Conservation (phyloP, 108 stramenopile genomes). For the Cyclotella cryptica region DNA sequence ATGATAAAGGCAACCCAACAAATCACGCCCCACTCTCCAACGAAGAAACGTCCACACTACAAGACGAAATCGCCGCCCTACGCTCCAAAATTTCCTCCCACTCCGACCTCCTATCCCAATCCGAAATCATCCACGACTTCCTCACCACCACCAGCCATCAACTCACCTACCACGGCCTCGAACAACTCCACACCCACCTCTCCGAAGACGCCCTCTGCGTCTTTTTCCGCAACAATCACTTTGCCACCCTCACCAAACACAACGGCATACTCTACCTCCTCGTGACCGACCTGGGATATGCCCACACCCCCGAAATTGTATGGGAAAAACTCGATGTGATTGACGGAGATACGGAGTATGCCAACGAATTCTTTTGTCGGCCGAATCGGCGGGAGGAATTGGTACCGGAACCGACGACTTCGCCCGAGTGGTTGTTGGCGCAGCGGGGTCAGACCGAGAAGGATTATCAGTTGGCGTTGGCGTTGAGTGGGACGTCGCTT, state of each 20-base stretch:
- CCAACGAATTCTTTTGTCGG: slow-evolving; percentile 56
- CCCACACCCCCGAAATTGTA: slow-evolving; percentile 75
- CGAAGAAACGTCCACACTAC: no score
- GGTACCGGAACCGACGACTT: slow-evolving; percentile 45
- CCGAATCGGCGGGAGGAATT: slow-evolving; percentile 41
- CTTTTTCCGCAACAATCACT: slow-evolving; percentile 98
- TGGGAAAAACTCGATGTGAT: slow-evolving; percentile 94
- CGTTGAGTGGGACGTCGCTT: slow-evolving; percentile 50
- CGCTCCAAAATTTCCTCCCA: not conserved
- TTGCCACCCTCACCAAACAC: slow-evolving; percentile 90
- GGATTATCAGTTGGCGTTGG: slow-evolving; percentile 78
- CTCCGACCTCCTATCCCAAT: slow-evolving; percentile 55
- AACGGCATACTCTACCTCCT: slow-evolving; percentile 80
- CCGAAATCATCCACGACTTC: slow-evolving; percentile 69
- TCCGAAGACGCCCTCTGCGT: slow-evolving; percentile 78
- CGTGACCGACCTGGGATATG: slow-evolving; percentile 95
- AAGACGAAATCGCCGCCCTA: not conserved
- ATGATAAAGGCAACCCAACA: no score
- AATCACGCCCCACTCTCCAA: no score
- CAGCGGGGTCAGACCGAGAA: slow-evolving; percentile 62
- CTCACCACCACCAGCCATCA: slow-evolving; percentile 80
- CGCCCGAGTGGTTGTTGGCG: slow-evolving; percentile 61
- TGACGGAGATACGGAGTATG: slow-evolving; percentile 88
- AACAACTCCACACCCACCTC: slow-evolving; percentile 75
- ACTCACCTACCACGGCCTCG: slow-evolving; percentile 89